Evolutionary conservation across 257 asterid genomes (phyloP), one percentile per base, ranked within the genome.

Genomic region (Ilex aquifolium): DNA sequence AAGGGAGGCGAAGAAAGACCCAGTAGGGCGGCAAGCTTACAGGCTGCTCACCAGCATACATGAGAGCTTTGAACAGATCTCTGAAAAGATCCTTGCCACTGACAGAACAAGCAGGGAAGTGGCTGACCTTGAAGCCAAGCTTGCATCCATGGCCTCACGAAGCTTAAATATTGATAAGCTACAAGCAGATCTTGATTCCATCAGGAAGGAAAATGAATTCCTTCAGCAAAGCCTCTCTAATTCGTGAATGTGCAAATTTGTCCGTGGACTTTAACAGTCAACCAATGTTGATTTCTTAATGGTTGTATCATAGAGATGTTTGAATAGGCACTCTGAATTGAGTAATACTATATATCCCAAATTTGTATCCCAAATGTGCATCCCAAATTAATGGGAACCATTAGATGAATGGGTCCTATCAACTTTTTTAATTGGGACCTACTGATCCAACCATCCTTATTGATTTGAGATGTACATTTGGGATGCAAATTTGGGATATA

Each of bases 1-100:
- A 66, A 90, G 96, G 91, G 96, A 87, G 75, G 96, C 89, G 59
- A 88, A 80, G 71, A 90, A 85, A 71, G 86, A 88, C 62, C 68
- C 71, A 0, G 83, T 79, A 62, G 93, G 86, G 53, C 77, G 72
- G 56, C 84, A 87, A 80, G 92, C 87, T 63, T 82, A 90, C 70
- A 73, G 69, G 71, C 81, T 80, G 74, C 79, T 87, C 50, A 70
- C 85, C 11, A 67, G 69, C 62, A 82, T 88, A 81, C 97, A 83
- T 5, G 89, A 71, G 65, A 77, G 82, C 77, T 88, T 88, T 66
- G 85, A 83, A 68, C 87, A 77, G 72, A 80, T 87, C 17, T 68
- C 93, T 51, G 95, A 82, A 72, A 77, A 64, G 48, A 77, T 80
- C 72, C 86, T 87, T 32, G 70, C 79, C 54, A 62, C 80, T 2